A percentile compares a stretch with the other conserved stretches of the same genome.
Conservation (phyloP, 352 stramenopile species). For the Globisporangium abappressorium region DNA sequence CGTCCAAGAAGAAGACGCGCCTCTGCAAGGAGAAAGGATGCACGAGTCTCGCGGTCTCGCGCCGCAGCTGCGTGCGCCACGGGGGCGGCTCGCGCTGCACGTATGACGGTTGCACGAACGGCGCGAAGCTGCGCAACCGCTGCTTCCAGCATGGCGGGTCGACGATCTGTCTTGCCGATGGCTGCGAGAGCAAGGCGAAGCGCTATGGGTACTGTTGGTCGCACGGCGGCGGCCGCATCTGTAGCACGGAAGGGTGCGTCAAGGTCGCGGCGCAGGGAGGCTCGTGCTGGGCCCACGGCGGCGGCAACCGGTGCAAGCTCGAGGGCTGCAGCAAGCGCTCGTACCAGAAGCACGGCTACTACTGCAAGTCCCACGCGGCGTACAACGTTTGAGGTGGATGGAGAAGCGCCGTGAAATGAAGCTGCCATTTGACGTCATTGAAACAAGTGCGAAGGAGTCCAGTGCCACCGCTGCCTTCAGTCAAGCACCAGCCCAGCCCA, state of each 20-base stretch:
- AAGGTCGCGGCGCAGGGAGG: slow-evolving; percentile 37
- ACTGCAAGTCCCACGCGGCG: slow-evolving; percentile 35
- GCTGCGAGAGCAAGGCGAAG: slow-evolving; percentile 37
- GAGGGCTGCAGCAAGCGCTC: slow-evolving; percentile 44
- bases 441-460: too few species aligned
- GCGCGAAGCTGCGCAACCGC: slow-evolving; percentile 37
- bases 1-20: slow-evolving; percentile 36
- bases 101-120: slow-evolving; percentile 31
- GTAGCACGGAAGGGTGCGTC: slow-evolving; percentile 30
- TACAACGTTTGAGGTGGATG: slow-evolving; percentile 20
- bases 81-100: slow-evolving; percentile 39
- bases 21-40: slow-evolving; percentile 35
- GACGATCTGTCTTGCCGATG: slow-evolving; percentile 31
- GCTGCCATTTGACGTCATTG: too few species aligned
- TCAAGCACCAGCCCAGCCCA: too few species aligned
- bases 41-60: slow-evolving; percentile 36
- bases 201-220: slow-evolving; percentile 44
- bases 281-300: slow-evolving; percentile 41
- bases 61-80: slow-evolving; percentile 36
- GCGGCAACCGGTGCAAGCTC: slow-evolving; percentile 41
- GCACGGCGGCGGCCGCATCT: slow-evolving; percentile 39
- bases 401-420: background rate
- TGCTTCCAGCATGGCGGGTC: slow-evolving; percentile 45
- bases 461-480: too few species aligned
- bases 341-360: slow-evolving; percentile 53